Evolutionary conservation across 768 basidiomycete species (phyloP).

Genomic region (Favolaschia claudopus): DNA sequence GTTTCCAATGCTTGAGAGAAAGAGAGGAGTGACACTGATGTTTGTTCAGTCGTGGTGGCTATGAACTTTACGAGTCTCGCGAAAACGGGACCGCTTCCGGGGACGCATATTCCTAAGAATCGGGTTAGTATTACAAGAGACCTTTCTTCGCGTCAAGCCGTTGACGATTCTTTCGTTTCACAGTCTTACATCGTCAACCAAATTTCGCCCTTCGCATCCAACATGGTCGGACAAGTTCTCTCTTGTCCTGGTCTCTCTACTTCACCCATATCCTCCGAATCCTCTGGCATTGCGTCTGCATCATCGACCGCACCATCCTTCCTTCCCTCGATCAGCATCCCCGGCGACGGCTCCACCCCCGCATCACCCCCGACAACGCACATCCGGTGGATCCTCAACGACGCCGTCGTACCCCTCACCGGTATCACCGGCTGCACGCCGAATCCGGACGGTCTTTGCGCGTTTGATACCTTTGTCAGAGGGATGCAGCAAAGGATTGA

Average conservation of each 20-base stretch:
- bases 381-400: conserved; percentile 70
- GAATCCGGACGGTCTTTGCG: conserved; percentile 69
- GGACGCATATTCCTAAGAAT: conserved; percentile 61
- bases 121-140: conserved; percentile 53
- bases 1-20: no score
- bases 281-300: no score
- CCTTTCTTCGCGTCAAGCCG: background rate
- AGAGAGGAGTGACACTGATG: no score
- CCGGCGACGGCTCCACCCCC: conserved; percentile 48
- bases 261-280: conserved; percentile 62
- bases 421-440: conserved; percentile 68
- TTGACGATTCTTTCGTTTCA: conserved; percentile 42
- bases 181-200: conserved; percentile 41
- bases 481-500: conserved; percentile 63
- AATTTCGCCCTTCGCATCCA: conserved; percentile 44
- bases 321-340: no score
- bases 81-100: conserved; percentile 65
- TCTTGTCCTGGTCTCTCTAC: conserved; percentile 41
- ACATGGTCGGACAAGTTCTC: conserved; percentile 55
- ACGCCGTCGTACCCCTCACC: conserved; percentile 73
- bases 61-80: conserved; percentile 75
- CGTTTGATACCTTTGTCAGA: conserved; percentile 62
- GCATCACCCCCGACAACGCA: conserved; percentile 44
- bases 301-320: no score
- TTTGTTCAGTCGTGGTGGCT: conserved; percentile 65